Percentiles rank a stretch among this genome's conserved stretches.
phyloP scores from a whole-genome alignment of 2,329 filamentous ascomycete genomes.

The Parasarocladium wereldwijsianum region DNA sequence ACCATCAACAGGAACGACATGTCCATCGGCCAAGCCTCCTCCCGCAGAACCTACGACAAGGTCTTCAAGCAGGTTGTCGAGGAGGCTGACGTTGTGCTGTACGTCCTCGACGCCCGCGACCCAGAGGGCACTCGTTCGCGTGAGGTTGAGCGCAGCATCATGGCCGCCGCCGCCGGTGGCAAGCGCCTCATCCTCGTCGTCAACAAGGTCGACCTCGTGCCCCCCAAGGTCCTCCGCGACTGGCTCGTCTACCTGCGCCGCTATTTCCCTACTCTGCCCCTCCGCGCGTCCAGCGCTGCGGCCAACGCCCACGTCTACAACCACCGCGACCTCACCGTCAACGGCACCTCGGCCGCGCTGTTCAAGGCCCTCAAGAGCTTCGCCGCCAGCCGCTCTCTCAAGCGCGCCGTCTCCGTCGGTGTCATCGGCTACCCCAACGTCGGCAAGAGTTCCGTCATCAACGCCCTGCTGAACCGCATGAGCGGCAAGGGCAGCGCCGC shows the following conservation, averaged over 20 bases:
- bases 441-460: slow-evolving; percentile 93
- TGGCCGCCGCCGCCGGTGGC: slow-evolving; percentile 69
- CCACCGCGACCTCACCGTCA: slow-evolving; percentile 76
- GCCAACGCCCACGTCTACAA: slow-evolving; percentile 84
- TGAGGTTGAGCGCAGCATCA: slow-evolving; percentile 80
- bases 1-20: slow-evolving; percentile 37
- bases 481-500: slow-evolving; percentile 41
- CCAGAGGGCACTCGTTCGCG: slow-evolving; percentile 81
- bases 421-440: slow-evolving; percentile 95
- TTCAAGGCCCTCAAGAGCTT: slow-evolving; percentile 86
- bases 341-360: slow-evolving; percentile 70
- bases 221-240: slow-evolving; percentile 63
- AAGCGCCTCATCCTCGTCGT: slow-evolving; percentile 84
- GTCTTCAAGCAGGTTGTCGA: slow-evolving; percentile 90
- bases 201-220: slow-evolving; percentile 92
- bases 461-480: slow-evolving; percentile 69
- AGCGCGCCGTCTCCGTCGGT: slow-evolving; percentile 79
- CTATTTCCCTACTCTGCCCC: slow-evolving; percentile 81
- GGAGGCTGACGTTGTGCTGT: slow-evolving; percentile 77
- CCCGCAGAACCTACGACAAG: slow-evolving; percentile 83
- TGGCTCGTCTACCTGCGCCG: slow-evolving; percentile 77
- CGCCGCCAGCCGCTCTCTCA: slow-evolving; percentile 68
- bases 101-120: slow-evolving; percentile 84
- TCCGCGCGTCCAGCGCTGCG: slow-evolving; percentile 69
- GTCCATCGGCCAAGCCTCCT: slow-evolving; percentile 41